phyloP scores from a whole-genome alignment of 2,329 filamentous ascomycete species.

The Orbilia oligospora region DNA sequence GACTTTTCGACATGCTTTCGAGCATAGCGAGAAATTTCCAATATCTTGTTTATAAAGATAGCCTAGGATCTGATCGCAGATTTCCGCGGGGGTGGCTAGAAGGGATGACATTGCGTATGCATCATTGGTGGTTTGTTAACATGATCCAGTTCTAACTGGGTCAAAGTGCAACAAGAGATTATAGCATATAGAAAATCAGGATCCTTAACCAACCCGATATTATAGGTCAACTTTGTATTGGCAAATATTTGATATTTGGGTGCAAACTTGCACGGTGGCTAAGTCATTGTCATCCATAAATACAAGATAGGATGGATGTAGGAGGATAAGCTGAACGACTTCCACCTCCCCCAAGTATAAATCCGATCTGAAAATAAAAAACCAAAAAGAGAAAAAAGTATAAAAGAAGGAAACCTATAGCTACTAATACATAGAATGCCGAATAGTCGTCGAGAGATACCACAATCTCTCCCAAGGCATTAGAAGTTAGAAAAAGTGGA shows the following conservation, averaged over 20 bases:
- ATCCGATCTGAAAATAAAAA: background rate
- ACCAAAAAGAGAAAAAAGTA: background rate
- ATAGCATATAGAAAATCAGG: no score
- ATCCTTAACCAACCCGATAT: no score
- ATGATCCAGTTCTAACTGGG: no score
- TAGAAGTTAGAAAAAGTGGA: constrained; percentile 33
- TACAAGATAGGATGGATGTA: background rate
- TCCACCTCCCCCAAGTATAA: background rate
- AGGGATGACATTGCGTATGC: background rate
- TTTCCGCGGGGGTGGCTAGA: background rate
- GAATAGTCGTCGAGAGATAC: constrained; percentile 14
- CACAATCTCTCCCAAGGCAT: constrained; percentile 13
- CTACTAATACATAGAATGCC: constrained; percentile 25
- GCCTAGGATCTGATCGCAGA: background rate
- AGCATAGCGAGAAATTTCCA: background rate
- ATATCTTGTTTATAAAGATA: background rate
- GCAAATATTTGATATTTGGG: no score
- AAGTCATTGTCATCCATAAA: constrained; percentile 8
- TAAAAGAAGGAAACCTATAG: background rate
- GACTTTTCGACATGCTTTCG: background rate
- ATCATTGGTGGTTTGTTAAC: no score
- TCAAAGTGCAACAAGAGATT: no score
- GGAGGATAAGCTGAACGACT: background rate
- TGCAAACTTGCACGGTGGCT: no score
- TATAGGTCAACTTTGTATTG: background rate